phyloP scores from a whole-genome alignment of 441 rosid species.

The Croton setiger region DNA sequence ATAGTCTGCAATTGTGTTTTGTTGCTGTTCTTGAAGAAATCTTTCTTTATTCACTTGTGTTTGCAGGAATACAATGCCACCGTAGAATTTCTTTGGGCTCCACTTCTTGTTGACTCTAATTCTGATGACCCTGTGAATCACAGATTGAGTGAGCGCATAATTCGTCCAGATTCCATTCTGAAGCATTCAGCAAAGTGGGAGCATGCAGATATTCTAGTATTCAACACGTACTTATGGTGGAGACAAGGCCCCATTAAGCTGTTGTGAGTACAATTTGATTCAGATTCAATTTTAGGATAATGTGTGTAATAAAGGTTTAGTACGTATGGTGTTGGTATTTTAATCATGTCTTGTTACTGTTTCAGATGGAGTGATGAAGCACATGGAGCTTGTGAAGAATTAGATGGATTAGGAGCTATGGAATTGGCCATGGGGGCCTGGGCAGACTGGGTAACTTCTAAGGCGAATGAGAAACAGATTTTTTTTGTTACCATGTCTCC shows the following conservation, averaged over 20 bases:
- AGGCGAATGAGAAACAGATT: conserved; percentile 44
- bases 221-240: conserved; percentile 98
- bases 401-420: conserved; percentile 74
- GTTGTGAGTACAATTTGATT: conserved; percentile 39
- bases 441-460: conserved; percentile 82
- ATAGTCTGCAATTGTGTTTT: neutral
- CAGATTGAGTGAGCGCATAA: conserved; percentile 66
- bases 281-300: conserved; percentile 7
- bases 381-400: conserved; percentile 69
- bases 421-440: conserved; percentile 87
- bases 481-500: conserved; percentile 96
- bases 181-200: conserved; percentile 94
- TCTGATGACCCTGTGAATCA: conserved; percentile 98
- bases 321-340: conserved; percentile 2
- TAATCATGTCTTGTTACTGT: conserved; percentile 13
- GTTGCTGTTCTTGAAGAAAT: neutral
- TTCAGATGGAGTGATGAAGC: conserved; percentile 82
- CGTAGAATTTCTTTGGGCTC: conserved; percentile 92
- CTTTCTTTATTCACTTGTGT: conserved; percentile 15
- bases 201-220: conserved; percentile 81
- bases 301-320: neutral
- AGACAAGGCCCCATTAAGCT: conserved; percentile 93
- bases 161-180: conserved; percentile 85
- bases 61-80: conserved; percentile 88
- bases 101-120: conserved; percentile 90